Evolutionary conservation across 140 eudicot genomes (phyloP).

Genomic region (Ambrosia hybrid): DNA sequence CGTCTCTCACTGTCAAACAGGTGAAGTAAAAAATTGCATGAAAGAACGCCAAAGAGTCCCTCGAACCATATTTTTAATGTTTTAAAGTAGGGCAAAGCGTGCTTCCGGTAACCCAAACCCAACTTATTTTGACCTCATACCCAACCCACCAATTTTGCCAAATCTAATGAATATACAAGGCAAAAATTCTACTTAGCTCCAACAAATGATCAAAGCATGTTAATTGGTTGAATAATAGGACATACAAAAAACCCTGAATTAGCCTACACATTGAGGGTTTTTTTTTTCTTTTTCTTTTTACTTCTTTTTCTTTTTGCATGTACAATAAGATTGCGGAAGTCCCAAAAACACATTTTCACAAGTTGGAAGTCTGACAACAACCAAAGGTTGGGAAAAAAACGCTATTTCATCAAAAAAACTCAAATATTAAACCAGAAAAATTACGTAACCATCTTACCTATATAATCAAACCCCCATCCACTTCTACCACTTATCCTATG

Average conservation of each 20-base stretch:
- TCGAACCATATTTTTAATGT: background rate
- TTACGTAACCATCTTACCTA: no score
- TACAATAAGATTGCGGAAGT: no score
- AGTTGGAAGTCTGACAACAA: no score
- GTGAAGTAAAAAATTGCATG: background rate
- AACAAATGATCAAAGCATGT: slow-evolving; percentile 3
- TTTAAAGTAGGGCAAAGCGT: background rate
- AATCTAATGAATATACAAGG: background rate
- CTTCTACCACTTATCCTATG: no score
- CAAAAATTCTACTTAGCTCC: background rate
- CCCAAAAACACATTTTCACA: background rate
- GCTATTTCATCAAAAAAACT: slow-evolving; percentile 48
- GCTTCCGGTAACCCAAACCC: background rate
- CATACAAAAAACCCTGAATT: slow-evolving; percentile 6
- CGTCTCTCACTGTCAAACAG: background rate
- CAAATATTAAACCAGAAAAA: slow-evolving; percentile 50
- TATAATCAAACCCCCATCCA: no score
- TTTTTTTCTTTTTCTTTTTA: background rate
- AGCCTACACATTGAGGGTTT: slow-evolving; percentile 7
- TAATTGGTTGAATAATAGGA: slow-evolving; percentile 16
- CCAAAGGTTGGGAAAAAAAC: no score
- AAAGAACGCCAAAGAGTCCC: background rate
- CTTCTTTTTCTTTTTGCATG: slow-evolving; percentile 4
- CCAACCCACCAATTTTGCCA: slow-evolving; percentile 1
- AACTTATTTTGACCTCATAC: background rate